These are phyloP conservation scores for Barnettozyma wickerhamii DNA, from an alignment of 805 yeast genomes.

Conservation along the genomic window DNA sequence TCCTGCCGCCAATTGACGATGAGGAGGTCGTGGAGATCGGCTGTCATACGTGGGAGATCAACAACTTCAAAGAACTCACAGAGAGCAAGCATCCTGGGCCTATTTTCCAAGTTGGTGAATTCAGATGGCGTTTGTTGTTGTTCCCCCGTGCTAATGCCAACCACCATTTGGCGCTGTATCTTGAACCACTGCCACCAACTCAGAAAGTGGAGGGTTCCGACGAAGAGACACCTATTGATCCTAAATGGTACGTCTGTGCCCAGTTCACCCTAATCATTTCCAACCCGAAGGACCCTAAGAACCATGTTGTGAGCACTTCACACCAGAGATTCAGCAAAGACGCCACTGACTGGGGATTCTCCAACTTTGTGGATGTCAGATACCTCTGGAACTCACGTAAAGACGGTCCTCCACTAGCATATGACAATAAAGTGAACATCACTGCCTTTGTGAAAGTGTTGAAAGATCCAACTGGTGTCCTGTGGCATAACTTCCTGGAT, in stretches of 20 bases:
- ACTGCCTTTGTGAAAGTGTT: conserved; percentile 74
- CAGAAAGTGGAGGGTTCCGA: conserved; percentile 20
- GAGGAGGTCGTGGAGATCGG: conserved; percentile 29
- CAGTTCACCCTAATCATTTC: conserved; percentile 84
- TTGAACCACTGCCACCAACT: conserved; percentile 52
- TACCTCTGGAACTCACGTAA: conserved; percentile 26
- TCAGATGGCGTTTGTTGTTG: conserved; percentile 63
- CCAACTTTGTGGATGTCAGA: conserved; percentile 60
- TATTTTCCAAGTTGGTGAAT: conserved; percentile 53
- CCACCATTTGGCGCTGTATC: conserved; percentile 62
- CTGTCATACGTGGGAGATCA: conserved; percentile 36
- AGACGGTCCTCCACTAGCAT: conserved; percentile 32
- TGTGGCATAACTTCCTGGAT: conserved; percentile 85
- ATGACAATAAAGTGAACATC: conserved; percentile 57
- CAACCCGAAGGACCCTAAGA: conserved; percentile 66
- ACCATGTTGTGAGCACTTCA: conserved; percentile 59
- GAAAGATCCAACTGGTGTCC: conserved; percentile 88
- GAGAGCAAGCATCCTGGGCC: conserved; percentile 34
- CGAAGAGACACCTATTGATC: conserved; percentile 30
- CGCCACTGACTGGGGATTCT: conserved; percentile 96
- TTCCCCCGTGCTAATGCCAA: conserved; percentile 74
- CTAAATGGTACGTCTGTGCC: conserved; percentile 84
- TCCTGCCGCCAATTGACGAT: conserved; percentile 26
- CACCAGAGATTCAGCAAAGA: conserved; percentile 71
- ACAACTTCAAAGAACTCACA: conserved; percentile 24